Percentiles rank a stretch among this genome's conserved stretches.
These are phyloP conservation scores for Monilinia fructigena DNA, from an alignment of 2,329 filamentous ascomycete genomes.

Conservation along the genomic window DNA sequence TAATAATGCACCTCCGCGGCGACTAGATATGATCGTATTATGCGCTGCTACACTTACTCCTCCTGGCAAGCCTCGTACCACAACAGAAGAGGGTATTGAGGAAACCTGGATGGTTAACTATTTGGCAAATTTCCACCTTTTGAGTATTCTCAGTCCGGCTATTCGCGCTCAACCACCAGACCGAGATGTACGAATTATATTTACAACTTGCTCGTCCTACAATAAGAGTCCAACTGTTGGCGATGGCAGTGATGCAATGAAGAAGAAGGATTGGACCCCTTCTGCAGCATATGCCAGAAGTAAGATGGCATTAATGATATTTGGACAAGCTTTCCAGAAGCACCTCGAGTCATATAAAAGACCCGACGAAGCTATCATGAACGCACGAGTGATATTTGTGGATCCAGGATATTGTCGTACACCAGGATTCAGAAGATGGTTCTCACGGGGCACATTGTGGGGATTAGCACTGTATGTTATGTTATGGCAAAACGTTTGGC, in stretches of 20 bases:
- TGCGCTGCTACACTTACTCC: conserved; percentile 79
- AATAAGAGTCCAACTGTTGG: conserved; percentile 70
- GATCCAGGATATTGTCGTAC: conserved; percentile 86
- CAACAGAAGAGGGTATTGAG: conserved; percentile 79
- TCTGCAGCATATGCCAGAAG: conserved; percentile 61
- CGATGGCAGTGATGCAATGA: conserved; percentile 46
- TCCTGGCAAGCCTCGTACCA: conserved; percentile 55
- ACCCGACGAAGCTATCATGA: conserved; percentile 79
- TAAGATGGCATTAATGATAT: conserved; percentile 81
- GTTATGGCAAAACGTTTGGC: conserved; percentile 79
- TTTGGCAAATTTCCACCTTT: conserved; percentile 89
- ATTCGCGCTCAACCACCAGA: conserved; percentile 89
- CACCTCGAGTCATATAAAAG: conserved; percentile 82
- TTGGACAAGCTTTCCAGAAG: conserved; percentile 88
- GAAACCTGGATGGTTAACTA: conserved; percentile 94
- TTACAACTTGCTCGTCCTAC: conserved; percentile 86
- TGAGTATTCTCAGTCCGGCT: conserved; percentile 87
- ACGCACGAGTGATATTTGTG: conserved; percentile 78
- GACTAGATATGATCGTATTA: conserved; percentile 87
- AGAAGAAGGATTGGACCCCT: conserved; percentile 54
- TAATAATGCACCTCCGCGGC: conserved; percentile 84
- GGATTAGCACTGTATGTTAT: conserved; percentile 75
- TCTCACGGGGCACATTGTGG: conserved; percentile 79
- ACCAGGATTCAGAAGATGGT: conserved; percentile 81
- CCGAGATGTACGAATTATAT: conserved; percentile 84